phyloP scores from a whole-genome alignment of 2,329 filamentous ascomycete genomes.

The Aspergillus udagawae region DNA sequence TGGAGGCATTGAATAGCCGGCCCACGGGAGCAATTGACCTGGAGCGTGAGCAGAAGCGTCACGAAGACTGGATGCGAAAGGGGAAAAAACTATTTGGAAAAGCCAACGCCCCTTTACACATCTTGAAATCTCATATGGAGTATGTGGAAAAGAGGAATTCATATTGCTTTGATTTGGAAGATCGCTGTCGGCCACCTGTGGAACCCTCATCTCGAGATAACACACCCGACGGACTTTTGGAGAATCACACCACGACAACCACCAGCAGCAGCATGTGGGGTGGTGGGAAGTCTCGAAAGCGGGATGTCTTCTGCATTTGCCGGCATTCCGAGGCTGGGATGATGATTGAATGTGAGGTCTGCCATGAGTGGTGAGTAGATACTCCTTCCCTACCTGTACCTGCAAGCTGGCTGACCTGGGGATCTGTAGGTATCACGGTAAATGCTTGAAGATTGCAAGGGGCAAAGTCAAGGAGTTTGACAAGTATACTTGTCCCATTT shows the following conservation, averaged over 20 bases:
- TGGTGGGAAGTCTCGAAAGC: conserved; percentile 51
- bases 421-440: conserved; percentile 79
- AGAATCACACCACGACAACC: conserved; percentile 22
- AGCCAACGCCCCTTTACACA: conserved; percentile 93
- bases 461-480: conserved; percentile 98
- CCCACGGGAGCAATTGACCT: conserved; percentile 86
- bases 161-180: conserved; percentile 85
- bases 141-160: conserved; percentile 85
- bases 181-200: conserved; percentile 83
- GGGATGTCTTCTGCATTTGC: conserved; percentile 97
- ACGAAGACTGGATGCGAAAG: conserved; percentile 98
- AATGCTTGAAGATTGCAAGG: conserved; percentile 94
- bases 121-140: conserved; percentile 90
- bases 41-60: conserved; percentile 87
- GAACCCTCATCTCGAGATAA: conserved; percentile 88
- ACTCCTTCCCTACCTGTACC: not conserved
- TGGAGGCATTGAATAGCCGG: conserved; percentile 89
- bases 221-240: conserved; percentile 57
- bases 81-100: conserved; percentile 98
- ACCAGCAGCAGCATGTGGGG: conserved; percentile 29
- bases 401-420: not conserved
- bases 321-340: conserved; percentile 88
- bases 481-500: conserved; percentile 97
- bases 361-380: conserved; percentile 81
- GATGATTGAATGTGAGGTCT: conserved; percentile 99